phyloP scores from a whole-genome alignment of 805 yeast species.

The Candida arabinofermentans region DNA sequence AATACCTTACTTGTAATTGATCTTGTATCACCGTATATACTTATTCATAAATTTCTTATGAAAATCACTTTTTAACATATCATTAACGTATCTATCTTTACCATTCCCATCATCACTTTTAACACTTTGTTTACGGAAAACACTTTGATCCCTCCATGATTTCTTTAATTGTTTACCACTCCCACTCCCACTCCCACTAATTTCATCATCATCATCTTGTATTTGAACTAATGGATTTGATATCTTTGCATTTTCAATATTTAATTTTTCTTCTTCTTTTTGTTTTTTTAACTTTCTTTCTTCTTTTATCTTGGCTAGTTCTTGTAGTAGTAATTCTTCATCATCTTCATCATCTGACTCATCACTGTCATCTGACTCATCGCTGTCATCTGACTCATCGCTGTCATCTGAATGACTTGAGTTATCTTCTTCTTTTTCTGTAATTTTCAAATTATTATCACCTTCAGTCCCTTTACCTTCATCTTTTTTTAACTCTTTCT shows the following conservation, averaged over 20 bases:
- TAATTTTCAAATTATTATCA: background rate
- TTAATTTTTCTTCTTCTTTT: slow-evolving; percentile 25
- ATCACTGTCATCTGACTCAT: slow-evolving; percentile 35
- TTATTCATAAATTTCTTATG: slow-evolving; percentile 40
- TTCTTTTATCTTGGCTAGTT: slow-evolving; percentile 35
- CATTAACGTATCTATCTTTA: slow-evolving; percentile 25
- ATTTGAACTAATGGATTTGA: slow-evolving; percentile 25
- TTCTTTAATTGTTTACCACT: slow-evolving; percentile 11
- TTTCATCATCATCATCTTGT: slow-evolving; percentile 8
- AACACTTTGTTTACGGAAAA: slow-evolving; percentile 20
- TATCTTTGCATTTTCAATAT: slow-evolving; percentile 18
- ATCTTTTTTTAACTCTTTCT: slow-evolving; percentile 13
- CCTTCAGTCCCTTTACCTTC: slow-evolving; percentile 1
- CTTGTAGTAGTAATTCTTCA: slow-evolving; percentile 45
- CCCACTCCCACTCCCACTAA: slow-evolving; percentile 7
- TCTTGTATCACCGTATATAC: slow-evolving; percentile 35
- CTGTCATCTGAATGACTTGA: slow-evolving; percentile 23
- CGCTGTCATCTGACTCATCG: slow-evolving; percentile 18
- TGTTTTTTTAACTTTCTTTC: slow-evolving; percentile 29
- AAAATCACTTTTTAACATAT: slow-evolving; percentile 35
- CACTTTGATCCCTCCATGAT: slow-evolving; percentile 36
- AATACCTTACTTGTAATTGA: background rate
- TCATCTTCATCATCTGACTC: slow-evolving; percentile 38
- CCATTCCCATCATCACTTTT: slow-evolving; percentile 8
- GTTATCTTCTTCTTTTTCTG: slow-evolving; percentile 12